Base-by-base conservation (phyloP, 768 basidiomycete species). In the Tricholoma sp. region DNA sequence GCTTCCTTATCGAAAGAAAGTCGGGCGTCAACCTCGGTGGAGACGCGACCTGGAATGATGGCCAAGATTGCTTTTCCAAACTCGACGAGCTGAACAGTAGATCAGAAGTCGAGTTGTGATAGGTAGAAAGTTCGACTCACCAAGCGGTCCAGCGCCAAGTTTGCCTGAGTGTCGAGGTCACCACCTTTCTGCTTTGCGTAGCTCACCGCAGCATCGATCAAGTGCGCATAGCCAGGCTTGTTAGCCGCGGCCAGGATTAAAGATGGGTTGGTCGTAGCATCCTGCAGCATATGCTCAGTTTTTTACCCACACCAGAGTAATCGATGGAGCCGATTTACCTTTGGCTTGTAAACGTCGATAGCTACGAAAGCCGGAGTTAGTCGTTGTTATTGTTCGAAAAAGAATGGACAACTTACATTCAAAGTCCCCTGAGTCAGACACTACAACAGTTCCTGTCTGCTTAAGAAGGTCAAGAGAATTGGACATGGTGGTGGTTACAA, bases 221-320 rank as follows among this genome's bases (percentile, higher is more conserved):
- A 77, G 56, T 80, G 82, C 59, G 83, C 77, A 72, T 99, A 98
- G n/a, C 78, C 83, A 29, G 90, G 72, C 73, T 98, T 93, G 77
- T 88, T 88, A 60, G 93, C 87, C 42, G 96, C 97, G 29, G 92
- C 91, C 68, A 99, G 80, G 70, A 98, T 93, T 70, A 94, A 73
- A 33, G 92, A 94, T 15, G 97, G 97, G 79, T 98, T 99, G 61
- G 97, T 99, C 45, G 97, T 98, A 18, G 96, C 96, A 79, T 98
- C 96, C 86, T 94, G 67, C 1, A 61, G 31, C 50, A 44, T 33
- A 49, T 44, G 59, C 58, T 49, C 29, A 52, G 41, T 50, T 53
- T 34, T 17, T 32, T 49, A 18, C 10, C 36, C 20, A 18, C 18
- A 33, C n/a, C 28, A 11, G 20, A 24, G 7, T 24, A 24, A 24